Conservation (phyloP, 257 asterid species). For the Solanum chilense region DNA sequence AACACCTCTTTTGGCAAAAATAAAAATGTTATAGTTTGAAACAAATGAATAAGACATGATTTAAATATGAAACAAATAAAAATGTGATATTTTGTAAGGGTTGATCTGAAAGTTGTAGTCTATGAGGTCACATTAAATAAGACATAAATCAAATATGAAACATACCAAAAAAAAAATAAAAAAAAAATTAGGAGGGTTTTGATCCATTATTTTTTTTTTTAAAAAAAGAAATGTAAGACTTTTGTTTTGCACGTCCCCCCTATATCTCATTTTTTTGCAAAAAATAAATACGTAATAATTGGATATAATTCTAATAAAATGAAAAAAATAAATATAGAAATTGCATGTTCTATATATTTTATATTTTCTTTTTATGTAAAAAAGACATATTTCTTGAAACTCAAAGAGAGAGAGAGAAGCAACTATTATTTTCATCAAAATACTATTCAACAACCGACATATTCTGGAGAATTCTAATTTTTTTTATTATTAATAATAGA, state of each 20-base stretch:
- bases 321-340: not conserved
- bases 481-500: not conserved
- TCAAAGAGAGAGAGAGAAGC: not conserved
- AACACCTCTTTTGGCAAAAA: not conserved
- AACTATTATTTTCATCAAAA: not conserved
- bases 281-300: too few species aligned
- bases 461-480: too few species aligned
- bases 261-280: not conserved
- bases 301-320: not conserved
- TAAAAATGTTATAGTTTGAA: not conserved
- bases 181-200: not conserved
- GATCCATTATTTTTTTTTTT: not conserved
- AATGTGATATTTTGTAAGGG: not conserved
- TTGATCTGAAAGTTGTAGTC: not conserved
- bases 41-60: not conserved
- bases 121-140: not conserved
- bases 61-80: not conserved
- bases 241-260: not conserved
- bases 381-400: not conserved
- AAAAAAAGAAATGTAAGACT: not conserved
- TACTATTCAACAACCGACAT: not conserved
- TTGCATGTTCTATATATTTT: not conserved
- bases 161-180: accelerated
- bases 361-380: not conserved
- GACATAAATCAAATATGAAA: not conserved